phyloP scores from a whole-genome alignment of 1,284 basidiomycete genomes.

The Malassezia pachydermatis region DNA sequence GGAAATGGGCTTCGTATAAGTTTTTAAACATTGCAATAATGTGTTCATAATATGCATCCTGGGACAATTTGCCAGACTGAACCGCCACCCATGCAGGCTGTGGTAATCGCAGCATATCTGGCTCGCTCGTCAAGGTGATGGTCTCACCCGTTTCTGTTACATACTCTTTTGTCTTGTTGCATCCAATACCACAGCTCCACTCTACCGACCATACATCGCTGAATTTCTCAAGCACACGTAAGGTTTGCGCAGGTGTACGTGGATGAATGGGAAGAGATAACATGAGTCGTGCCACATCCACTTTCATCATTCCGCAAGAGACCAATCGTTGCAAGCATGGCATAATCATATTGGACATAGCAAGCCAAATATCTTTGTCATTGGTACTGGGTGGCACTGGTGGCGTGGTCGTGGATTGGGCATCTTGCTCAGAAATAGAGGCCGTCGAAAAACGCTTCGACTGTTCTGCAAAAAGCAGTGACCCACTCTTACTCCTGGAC shows the following conservation, averaged over 20 bases:
- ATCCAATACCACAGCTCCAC: constrained; percentile 42
- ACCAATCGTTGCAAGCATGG: constrained; percentile 50
- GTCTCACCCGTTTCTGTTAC: not conserved
- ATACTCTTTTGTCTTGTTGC: constrained; percentile 18
- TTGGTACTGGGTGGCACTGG: not conserved
- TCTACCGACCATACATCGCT: constrained; percentile 48
- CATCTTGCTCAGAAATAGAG: constrained; percentile 3
- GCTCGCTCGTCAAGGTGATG: constrained; percentile 22
- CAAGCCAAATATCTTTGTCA: constrained; percentile 45
- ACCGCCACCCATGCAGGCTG: constrained; percentile 49
- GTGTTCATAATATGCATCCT: constrained; percentile 48
- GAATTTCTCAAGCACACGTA: constrained; percentile 46
- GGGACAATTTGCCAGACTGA: constrained; percentile 45
- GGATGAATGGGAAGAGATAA: constrained; percentile 49
- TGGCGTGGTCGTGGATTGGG: not conserved
- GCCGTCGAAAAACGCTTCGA: not conserved
- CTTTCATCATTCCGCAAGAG: constrained; percentile 49
- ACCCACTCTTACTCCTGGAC: not conserved
- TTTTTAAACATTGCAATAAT: constrained; percentile 48
- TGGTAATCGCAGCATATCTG: constrained; percentile 38
- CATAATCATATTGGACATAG: constrained; percentile 46
- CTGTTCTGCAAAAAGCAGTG: not conserved
- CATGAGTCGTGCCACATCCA: constrained; percentile 48
- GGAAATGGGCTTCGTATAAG: constrained; percentile 49
- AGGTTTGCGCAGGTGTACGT: constrained; percentile 47